Base-by-base conservation (phyloP, 148 eudicot species). In the Rheum nobile region DNA sequence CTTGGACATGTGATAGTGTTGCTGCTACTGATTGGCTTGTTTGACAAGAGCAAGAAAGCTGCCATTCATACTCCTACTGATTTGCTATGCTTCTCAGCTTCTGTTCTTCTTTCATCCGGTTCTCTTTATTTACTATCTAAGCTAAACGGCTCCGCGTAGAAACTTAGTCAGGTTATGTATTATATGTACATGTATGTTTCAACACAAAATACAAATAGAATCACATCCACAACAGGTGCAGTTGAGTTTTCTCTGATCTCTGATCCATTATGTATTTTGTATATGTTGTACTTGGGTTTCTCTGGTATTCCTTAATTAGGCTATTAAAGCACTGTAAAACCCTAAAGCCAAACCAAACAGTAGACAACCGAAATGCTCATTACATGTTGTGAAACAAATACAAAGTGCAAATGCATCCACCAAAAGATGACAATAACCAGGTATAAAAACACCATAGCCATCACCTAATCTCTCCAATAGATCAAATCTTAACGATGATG, bases 1-100 rank as follows among this genome's bases (percentile, higher is more conserved):
- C 86, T 95, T 3, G 98, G 98, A 12, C 98, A 91, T 79, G 98
- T 91, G 16, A 95, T 95, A 38, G 98, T 95, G 82, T 87, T 95
- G 97, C 82, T 95, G 74, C 89, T 95, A 8, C 83, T 95, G 6
- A 95, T 95, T 31, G 98, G 98, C 17, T 80, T 95, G 76, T 80
- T 91, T 42, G 98, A 95, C 71, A 90, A 95, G 83, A 90, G 96
- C 72, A 90, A 84, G 81, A 95, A 83, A 81, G 96, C 93, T 17
- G 77, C 77, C 21, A 90, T 91, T 67, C 77, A 75, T 26, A 47
- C 98, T 71, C 85, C 97, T 37, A 17, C 75, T 8, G 98, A 95
- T 87, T 80, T 95, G 82, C 96, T 95, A 75, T 91, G 96, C 80
- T 95, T 95, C 83, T 75, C 98, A 26, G 96, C 96, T 68, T 95